Evolutionary conservation across 371 early-diverging fungal species (phyloP), one percentile per base, ranked within the genome.

Genomic region (Coemansia sp.): DNA sequence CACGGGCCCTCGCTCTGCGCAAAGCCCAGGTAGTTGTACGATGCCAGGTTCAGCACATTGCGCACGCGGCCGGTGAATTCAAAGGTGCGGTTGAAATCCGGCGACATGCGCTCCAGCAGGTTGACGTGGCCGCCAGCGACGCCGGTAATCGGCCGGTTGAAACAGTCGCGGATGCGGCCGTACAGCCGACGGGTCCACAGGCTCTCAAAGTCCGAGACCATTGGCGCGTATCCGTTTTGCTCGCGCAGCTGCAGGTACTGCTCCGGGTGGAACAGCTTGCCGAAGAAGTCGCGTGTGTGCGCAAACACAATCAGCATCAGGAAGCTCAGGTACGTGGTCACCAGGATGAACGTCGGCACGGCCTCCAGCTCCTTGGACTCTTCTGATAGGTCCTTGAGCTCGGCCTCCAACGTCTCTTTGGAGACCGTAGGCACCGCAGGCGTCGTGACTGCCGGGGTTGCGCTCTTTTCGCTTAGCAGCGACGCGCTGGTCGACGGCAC

Each of bases 21-120:
- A 82, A 99, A 99, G 1, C 99, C 99, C 40, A 99, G 87, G 77
- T 99, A 99, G 79, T 99, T 99, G 85, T 99, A 99, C 5, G 98
- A 97, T 7, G 95, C 92, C 70, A 99, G 82, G 77, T 99, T 99
- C 64, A 99, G 86, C 14, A 86, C 85, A 69, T 90, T 86, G 39
- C 80, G 86, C 43, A 80, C 85, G 30, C 80, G 86, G 40, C 99
- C 99, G 35, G 97, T 96, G 63, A 94, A 76, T 82, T 83, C 67
- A 79, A 95, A 97, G 5, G 94, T 86, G 42, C 82, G 81, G 81
- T 97, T 95, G 64, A 86, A 89, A 75, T 98, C 94, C 34, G 79
- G 75, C 40, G 90, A 87, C 31, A 81, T 81, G 52, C 99, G 88
- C 43, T 95, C 95, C 47, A 98, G 76, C 42, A 98, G 79, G 30